Percentiles rank a stretch among this genome's conserved stretches.
Conservation (phyloP, 129 eudicot genomes). For the Centrapalus pauciflorus region DNA sequence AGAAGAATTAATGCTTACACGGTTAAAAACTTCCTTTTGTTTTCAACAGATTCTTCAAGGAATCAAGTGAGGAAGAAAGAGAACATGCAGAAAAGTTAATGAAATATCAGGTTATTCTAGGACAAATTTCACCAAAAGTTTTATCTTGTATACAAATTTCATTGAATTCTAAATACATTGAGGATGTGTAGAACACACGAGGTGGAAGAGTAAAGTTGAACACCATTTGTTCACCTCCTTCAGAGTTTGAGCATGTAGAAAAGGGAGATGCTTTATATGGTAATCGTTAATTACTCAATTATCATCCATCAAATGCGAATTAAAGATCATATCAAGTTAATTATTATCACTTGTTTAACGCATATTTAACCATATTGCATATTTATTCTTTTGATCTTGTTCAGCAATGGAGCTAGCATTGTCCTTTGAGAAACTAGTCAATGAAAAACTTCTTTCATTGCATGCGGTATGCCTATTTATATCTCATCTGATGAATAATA, state of each 20-base stretch:
- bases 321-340: conserved; percentile 8
- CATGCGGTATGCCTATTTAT: conserved; percentile 43
- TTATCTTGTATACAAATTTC: background rate
- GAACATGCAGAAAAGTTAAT: conserved; percentile 91
- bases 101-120: conserved; percentile 70
- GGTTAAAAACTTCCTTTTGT: background rate
- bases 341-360: background rate
- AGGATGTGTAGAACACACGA: conserved; percentile 56
- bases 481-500: background rate
- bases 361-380: background rate
- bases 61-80: conserved; percentile 90
- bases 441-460: conserved; percentile 63
- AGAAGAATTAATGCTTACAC: background rate
- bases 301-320: background rate
- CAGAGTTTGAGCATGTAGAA: conserved; percentile 81
- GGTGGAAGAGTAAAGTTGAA: conserved; percentile 86
- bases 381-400: background rate
- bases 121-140: background rate
- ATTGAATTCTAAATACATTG: background rate
- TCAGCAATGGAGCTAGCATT: conserved; percentile 95
- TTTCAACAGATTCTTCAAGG: conserved; percentile 69
- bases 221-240: conserved; percentile 46
- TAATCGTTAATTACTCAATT: conserved; percentile 12
- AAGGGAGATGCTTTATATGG: conserved; percentile 96
- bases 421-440: conserved; percentile 83